phyloP scores from a whole-genome alignment of 495 filamentous ascomycete species.

The Chaetomium cochliodes region DNA sequence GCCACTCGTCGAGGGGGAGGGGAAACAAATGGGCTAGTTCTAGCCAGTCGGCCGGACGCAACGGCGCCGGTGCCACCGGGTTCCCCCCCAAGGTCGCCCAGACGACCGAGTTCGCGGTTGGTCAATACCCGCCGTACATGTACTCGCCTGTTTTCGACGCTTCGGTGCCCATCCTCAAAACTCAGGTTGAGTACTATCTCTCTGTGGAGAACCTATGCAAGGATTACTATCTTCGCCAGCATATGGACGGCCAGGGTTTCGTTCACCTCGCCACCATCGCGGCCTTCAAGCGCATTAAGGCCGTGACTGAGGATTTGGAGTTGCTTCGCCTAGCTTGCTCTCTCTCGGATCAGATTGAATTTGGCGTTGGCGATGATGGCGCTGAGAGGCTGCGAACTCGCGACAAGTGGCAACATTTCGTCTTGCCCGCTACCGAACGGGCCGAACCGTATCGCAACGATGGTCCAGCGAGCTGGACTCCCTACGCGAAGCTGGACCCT shows the following conservation, averaged over 20 bases:
- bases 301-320: constrained; percentile 63
- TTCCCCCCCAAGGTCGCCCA: constrained; percentile 26
- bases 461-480: constrained; percentile 36
- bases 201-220: constrained; percentile 96
- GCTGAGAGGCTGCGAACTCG: constrained; percentile 74
- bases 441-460: constrained; percentile 42
- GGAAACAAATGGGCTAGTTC: constrained; percentile 29
- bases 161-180: constrained; percentile 31
- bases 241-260: constrained; percentile 94
- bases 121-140: constrained; percentile 26
- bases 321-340: constrained; percentile 71
- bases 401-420: constrained; percentile 78
- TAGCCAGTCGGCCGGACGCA: constrained; percentile 23
- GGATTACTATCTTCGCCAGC: constrained; percentile 80
- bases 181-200: constrained; percentile 94
- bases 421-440: constrained; percentile 59
- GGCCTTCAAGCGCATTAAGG: constrained; percentile 78
- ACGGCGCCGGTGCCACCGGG: constrained; percentile 22
- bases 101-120: constrained; percentile 24
- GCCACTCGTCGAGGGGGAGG: constrained; percentile 29
- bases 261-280: constrained; percentile 76
- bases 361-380: constrained; percentile 66
- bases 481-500: constrained; percentile 9
- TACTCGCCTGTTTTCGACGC: constrained; percentile 25
- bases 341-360: constrained; percentile 67